Evolutionary conservation across 1,284 basidiomycete species (phyloP), one percentile per base, ranked within the genome.

Genomic region (Hypsizygus ulmarius): DNA sequence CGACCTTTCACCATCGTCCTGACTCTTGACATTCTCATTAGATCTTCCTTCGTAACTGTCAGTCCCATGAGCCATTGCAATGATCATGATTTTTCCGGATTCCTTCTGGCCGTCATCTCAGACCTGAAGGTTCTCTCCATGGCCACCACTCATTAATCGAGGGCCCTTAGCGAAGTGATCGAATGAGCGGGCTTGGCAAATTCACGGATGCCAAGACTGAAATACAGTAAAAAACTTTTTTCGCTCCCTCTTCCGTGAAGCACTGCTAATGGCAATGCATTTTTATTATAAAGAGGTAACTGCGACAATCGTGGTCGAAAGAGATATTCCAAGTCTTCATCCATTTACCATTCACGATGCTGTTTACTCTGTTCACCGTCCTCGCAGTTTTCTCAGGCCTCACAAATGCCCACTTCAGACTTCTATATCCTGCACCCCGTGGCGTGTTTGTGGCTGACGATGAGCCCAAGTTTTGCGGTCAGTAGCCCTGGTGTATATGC

Each of bases 381-480:
- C 43, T 66, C 18, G 52, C 59, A 33, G 54, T 57, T 7, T 56
- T 74, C 30, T 57, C 70, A 11, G 59, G 70, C 27, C 60, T 72
- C 12, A 73, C 69, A 1, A 66, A 69, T 28, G 83, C 79, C 10
- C 84, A 87, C 61, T 85, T 84, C 60, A 75, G 72, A 16, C 71
- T 85, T 21, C 70, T 77, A 51, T 85, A 77, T 55, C 83, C 84
- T 18, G 56, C 65, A 7, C 75, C 79, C 25, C 72, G 83, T 44
- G 82, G 82, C 1, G 58, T 58, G 0, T 83, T 82, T 56, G 72
- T 73, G 38, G 62, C 75, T 28, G 70, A 78, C 49, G 64, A 68
- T 14, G 81, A 85, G 56, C 66, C 69, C 10, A 58, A 64, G 2
- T 79, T 78, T 59, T 77, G 79, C 53, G 72, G 73, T 77, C 40